A percentile compares a stretch with the other conserved stretches of the same genome.
Evolutionary conservation across 345 rosid genomes (phyloP).

Genomic region (Leavenworthia alabamica): DNA sequence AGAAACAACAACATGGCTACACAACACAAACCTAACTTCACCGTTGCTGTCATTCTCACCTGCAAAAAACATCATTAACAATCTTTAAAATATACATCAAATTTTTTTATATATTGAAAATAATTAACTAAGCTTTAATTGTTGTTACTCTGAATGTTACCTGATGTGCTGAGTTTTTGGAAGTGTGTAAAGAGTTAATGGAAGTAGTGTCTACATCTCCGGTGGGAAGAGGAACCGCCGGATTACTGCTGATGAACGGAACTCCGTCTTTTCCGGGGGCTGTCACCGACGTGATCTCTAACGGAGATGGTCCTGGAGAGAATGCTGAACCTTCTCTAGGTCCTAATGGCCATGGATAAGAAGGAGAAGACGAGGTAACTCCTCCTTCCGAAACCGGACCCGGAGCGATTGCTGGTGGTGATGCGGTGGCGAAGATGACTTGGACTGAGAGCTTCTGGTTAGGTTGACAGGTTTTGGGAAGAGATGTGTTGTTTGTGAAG

Average conservation of each 20-base stretch:
- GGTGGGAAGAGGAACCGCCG: conserved; percentile 96
- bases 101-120: background rate
- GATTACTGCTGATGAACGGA: conserved; percentile 86
- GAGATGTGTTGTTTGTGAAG: conserved; percentile 64
- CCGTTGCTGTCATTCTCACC: no score
- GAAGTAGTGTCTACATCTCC: conserved; percentile 92
- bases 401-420: conserved; percentile 35
- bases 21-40: conserved; percentile 14
- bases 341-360: conserved; percentile 76
- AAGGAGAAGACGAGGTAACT: conserved; percentile 55
- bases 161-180: conserved; percentile 34
- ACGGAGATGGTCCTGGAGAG: conserved; percentile 61
- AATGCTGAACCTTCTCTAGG: conserved; percentile 47
- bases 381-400: conserved; percentile 58
- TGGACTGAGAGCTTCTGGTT: conserved; percentile 56
- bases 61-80: background rate
- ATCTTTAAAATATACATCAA: background rate
- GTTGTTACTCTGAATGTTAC: conserved; percentile 7
- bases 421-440: conserved; percentile 32
- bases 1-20: conserved; percentile 21
- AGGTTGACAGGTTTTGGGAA: conserved; percentile 41
- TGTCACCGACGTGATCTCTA: conserved; percentile 37
- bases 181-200: conserved; percentile 61
- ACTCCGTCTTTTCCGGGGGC: conserved; percentile 66
- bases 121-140: no score